Percentiles rank a stretch among this genome's conserved stretches.
phyloP scores from a whole-genome alignment of 805 yeast species.

The Yueomyces sinensis region DNA sequence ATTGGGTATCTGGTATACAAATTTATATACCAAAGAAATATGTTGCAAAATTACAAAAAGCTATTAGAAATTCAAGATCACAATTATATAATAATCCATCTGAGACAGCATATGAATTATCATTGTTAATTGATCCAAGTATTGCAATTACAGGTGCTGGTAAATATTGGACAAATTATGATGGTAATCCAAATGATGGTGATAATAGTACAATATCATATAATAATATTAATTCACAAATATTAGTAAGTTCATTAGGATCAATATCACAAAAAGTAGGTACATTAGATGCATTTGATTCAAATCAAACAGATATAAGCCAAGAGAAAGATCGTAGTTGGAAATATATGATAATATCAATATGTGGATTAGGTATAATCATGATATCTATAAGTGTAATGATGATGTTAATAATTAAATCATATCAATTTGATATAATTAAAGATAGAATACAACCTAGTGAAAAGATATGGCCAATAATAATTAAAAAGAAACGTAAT shows the following conservation, averaged over 20 bases:
- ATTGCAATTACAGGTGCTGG: neutral
- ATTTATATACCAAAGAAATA: conserved; percentile 54
- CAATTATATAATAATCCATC: conserved; percentile 1
- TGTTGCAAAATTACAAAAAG: conserved; percentile 36
- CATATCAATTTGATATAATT: neutral
- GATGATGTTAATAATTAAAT: neutral
- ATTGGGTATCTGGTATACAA: conserved; percentile 75
- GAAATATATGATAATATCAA: too few species aligned
- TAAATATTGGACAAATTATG: neutral
- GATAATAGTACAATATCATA: neutral
- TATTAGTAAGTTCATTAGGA: too few species aligned
- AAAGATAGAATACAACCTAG: neutral
- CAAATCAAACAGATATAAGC: too few species aligned
- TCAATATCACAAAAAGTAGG: too few species aligned
- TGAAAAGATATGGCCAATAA: neutral
- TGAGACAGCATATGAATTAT: neutral
- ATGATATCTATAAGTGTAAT: too few species aligned
- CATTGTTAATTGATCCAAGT: conserved; percentile 3
- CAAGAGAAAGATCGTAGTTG: too few species aligned
- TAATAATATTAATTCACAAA: too few species aligned
- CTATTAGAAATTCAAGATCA: conserved; percentile 10
- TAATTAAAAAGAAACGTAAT: too few species aligned
- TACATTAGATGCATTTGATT: neutral
- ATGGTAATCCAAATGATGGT: neutral
- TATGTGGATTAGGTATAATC: neutral